These are phyloP conservation scores for Tetraselmis striata DNA, from an alignment of 139 green algal genomes.

Conservation along the genomic window DNA sequence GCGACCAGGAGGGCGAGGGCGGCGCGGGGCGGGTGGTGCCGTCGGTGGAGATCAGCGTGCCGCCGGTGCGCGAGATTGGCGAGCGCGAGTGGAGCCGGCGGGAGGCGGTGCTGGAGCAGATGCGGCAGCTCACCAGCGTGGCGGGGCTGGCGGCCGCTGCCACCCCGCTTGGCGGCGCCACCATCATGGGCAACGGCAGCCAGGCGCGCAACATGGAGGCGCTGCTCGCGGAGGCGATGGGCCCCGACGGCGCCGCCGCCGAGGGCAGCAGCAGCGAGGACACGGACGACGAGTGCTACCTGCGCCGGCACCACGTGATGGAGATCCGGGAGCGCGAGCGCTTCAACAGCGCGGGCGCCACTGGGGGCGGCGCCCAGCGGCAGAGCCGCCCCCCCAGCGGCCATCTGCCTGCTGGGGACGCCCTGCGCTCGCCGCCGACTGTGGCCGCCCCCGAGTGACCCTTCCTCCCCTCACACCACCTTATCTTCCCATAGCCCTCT, in stretches of 20 bases:
- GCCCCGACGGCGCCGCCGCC: background rate
- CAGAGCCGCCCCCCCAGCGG: too few species aligned
- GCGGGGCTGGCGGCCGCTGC: background rate
- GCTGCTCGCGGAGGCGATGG: background rate
- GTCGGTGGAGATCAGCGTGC: background rate
- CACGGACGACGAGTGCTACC: constrained; percentile 34
- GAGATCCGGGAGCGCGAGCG: constrained; percentile 28
- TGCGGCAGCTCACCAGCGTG: background rate
- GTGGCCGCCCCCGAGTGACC: too few species aligned
- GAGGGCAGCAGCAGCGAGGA: constrained; percentile 42
- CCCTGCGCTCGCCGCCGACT: too few species aligned
- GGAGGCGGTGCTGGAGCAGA: background rate
- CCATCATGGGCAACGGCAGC: background rate
- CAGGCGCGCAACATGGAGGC: background rate
- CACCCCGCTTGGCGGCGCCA: background rate
- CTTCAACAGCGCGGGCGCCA: background rate
- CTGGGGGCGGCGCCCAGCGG: background rate
- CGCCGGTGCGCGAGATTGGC: background rate
- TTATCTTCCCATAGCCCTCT: too few species aligned
- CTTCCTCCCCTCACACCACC: too few species aligned
- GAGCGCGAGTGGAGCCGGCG: background rate
- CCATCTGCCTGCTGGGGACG: too few species aligned
- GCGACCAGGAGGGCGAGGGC: background rate
- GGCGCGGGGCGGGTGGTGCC: background rate
- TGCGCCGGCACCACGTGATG: constrained; percentile 21